A percentile compares a stretch with the other conserved stretches of the same genome.
phyloP scores from a whole-genome alignment of 2,329 filamentous ascomycete genomes.

The Epichloe baconii region DNA sequence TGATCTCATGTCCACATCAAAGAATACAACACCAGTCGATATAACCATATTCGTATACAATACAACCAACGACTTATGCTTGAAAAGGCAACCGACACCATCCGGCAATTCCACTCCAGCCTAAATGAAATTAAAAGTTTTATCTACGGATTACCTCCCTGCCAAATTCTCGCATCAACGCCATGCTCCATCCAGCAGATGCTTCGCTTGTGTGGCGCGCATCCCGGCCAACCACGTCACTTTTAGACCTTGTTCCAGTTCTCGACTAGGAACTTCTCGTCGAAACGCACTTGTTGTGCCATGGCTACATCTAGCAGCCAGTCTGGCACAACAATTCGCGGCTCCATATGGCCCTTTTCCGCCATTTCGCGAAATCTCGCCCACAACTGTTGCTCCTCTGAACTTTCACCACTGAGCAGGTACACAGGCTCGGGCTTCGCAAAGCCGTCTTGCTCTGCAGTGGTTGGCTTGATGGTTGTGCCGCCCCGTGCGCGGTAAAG shows the following conservation, averaged over 20 bases:
- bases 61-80: not conserved
- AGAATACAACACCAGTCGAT: not conserved
- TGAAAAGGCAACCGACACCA: not conserved
- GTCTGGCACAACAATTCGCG: constrained; percentile 70
- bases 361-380: constrained; percentile 69
- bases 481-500: constrained; percentile 64
- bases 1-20: constrained; percentile 28
- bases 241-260: constrained; percentile 25
- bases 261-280: constrained; percentile 45
- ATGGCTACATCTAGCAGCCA: constrained; percentile 87
- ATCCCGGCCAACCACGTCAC: constrained; percentile 3
- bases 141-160: too few species aligned
- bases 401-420: constrained; percentile 56
- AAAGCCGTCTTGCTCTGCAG: constrained; percentile 49
- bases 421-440: constrained; percentile 62
- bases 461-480: constrained; percentile 51
- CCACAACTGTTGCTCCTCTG: constrained; percentile 65
- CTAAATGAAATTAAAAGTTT: not conserved
- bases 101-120: not conserved
- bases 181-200: constrained; percentile 10
- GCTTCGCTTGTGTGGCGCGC: constrained; percentile 4
- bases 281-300: constrained; percentile 65
- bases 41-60: not conserved
- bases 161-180: not conserved
- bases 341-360: constrained; percentile 61